Percentiles rank a stretch among this genome's conserved stretches.
These are phyloP conservation scores for Penicillium sp. DNA, from an alignment of 2,329 filamentous ascomycete species.

Conservation along the genomic window DNA sequence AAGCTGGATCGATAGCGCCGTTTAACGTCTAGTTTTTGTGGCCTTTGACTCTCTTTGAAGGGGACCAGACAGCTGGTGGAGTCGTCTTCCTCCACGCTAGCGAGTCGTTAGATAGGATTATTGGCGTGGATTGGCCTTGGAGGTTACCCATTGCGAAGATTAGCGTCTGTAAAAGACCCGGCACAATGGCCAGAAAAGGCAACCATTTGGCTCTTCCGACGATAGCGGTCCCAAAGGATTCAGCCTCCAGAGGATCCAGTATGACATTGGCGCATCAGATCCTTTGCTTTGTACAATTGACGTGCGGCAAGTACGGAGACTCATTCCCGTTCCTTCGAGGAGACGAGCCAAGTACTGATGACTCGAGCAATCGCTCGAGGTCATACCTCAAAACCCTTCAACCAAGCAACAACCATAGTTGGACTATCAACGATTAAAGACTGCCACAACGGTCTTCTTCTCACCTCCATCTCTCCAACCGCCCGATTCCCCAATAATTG, in stretches of 20 bases:
- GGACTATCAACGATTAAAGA: not conserved
- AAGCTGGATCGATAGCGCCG: not conserved
- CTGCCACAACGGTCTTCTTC: too few relatives aligned
- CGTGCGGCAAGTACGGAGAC: too few relatives aligned
- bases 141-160: not conserved
- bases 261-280: not conserved
- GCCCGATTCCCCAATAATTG: not conserved
- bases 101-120: not conserved
- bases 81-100: not conserved
- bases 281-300: not conserved
- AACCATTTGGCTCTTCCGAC: not conserved
- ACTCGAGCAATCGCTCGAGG: not conserved
- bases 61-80: not conserved
- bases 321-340: not conserved
- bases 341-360: not conserved
- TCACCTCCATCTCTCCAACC: too few relatives aligned
- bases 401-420: not conserved
- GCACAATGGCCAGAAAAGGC: not conserved
- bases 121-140: slow-evolving; percentile 3
- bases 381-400: not conserved
- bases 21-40: slow-evolving; percentile 2
- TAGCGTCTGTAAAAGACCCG: not conserved
- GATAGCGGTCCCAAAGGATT: not conserved
- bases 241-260: not conserved
- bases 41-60: not conserved